Evolutionary conservation across 2,329 filamentous ascomycete species (phyloP), one percentile per base, ranked within the genome.

Genomic region (Talaromyces pinophilus): DNA sequence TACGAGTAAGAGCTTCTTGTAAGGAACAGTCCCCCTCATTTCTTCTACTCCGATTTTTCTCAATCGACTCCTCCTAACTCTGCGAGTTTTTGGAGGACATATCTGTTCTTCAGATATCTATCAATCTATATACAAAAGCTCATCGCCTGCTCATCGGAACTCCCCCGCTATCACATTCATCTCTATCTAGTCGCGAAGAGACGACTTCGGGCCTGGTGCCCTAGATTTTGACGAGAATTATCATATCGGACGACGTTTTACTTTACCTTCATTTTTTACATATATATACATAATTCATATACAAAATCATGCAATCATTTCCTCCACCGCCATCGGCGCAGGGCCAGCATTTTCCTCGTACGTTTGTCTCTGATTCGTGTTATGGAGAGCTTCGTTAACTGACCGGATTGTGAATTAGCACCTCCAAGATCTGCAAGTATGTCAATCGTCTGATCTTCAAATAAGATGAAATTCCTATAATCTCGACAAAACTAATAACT

Each of bases 311-410:
- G 63, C 67, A 69, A 25, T 22, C 63, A 25, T 69, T 61, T 59
- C 68, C 67, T 48, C 68, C 68, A 19, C 68, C 67, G 4, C 67
- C 68, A 28, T 62, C 57, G 13, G 38, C 57, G 13, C 68, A 69
- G 35, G 66, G 57, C 17, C 55, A 68, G 44, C 50, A 69, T 44
- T 69, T 63, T n/a, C 67, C 67, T 63, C 65, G 67, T 69, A 69
- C n/a, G 68, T 69, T 61, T 4, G 52, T 25, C 28, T n/a, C 33
- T 42, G 17, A 52, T 11, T 25, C 38, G 1, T 28, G 33, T 8
- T 6, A 19, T n/a, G 5, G 33, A 54, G 44, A 17, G 42, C 8
- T 60, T 28, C 52, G 4, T 33, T 40, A 33, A 50, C 59, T 57
- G 30, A 50, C 25, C 38, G 5, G 19, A n/a, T 44, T 30, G 25